Conservation (phyloP, 208 protist genomes). For the Crithidia sp. region DNA sequence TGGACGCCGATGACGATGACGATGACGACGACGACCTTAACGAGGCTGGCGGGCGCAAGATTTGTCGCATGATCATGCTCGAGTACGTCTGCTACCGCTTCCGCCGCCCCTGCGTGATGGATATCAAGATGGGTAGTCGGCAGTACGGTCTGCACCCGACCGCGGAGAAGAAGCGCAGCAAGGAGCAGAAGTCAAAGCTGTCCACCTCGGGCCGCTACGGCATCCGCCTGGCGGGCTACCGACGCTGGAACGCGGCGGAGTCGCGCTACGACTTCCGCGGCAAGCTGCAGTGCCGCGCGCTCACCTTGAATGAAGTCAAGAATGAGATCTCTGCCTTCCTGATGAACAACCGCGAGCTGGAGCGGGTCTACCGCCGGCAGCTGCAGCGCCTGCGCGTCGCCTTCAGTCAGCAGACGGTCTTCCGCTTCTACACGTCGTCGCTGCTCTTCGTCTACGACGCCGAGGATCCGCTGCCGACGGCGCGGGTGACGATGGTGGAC, state of each 20-base stretch:
- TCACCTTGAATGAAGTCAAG: slow-evolving; percentile 59
- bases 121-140: slow-evolving; percentile 87
- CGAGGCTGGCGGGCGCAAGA: slow-evolving; percentile 4
- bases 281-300: slow-evolving; percentile 63
- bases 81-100: slow-evolving; percentile 88
- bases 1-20: slow-evolving; percentile 22
- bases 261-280: slow-evolving; percentile 53
- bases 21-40: slow-evolving; percentile 19
- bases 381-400: slow-evolving; percentile 54
- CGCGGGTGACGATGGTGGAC: slow-evolving; percentile 87
- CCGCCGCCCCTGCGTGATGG: slow-evolving; percentile 73
- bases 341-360: slow-evolving; percentile 25
- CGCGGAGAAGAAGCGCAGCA: slow-evolving; percentile 70
- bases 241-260: slow-evolving; percentile 57
- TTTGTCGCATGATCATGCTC: slow-evolving; percentile 75
- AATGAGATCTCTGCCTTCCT: slow-evolving; percentile 56
- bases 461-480: slow-evolving; percentile 57
- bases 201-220: slow-evolving; percentile 78
- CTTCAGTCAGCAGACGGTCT: slow-evolving; percentile 68
- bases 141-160: slow-evolving; percentile 84
- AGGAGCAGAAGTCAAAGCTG: slow-evolving; percentile 62
- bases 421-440: slow-evolving; percentile 89
- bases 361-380: slow-evolving; percentile 46
- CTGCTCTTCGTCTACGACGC: slow-evolving; percentile 89
- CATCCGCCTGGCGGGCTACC: slow-evolving; percentile 81